Evolutionary conservation across 2,329 filamentous ascomycete genomes (phyloP).

Genomic region (Escovopsis sp.): DNA sequence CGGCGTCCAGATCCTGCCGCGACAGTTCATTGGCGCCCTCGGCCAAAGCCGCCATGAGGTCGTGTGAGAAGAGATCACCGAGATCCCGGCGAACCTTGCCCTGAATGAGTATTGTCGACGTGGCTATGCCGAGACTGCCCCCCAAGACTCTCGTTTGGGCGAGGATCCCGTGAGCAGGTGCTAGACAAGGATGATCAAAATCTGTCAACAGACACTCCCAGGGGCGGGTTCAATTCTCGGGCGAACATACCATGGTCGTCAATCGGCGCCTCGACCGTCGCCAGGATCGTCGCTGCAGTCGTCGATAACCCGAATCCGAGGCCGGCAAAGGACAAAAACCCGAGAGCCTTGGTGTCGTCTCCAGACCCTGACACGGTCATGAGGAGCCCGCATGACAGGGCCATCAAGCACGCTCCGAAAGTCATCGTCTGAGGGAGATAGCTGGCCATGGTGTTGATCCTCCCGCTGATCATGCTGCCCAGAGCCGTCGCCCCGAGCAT

Average conservation of each 20-base stretch:
- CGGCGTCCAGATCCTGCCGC: slow-evolving; percentile 13
- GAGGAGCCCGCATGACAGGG: slow-evolving; percentile 32
- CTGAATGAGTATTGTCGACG: slow-evolving; percentile 32
- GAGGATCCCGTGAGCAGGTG: slow-evolving; percentile 37
- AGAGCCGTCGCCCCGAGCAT: slow-evolving; percentile 35
- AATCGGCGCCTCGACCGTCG: slow-evolving; percentile 25
- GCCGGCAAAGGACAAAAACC: slow-evolving; percentile 36
- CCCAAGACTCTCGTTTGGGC: slow-evolving; percentile 37
- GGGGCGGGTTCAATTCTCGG: slow-evolving; percentile 6
- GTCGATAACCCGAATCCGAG: slow-evolving; percentile 37
- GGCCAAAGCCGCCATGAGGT: slow-evolving; percentile 15
- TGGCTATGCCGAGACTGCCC: slow-evolving; percentile 39
- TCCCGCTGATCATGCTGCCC: slow-evolving; percentile 28
- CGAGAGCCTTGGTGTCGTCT: slow-evolving; percentile 31
- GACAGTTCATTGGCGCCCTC: slow-evolving; percentile 12
- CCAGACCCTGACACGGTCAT: slow-evolving; percentile 18
- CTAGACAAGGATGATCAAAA: slow-evolving; percentile 14
- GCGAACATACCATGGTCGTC: slow-evolving; percentile 28
- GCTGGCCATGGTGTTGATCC: slow-evolving; percentile 27
- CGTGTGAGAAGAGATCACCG: slow-evolving; percentile 13
- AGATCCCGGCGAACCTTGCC: slow-evolving; percentile 16
- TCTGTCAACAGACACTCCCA: not conserved
- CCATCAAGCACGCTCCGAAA: slow-evolving; percentile 26
- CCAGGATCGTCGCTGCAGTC: slow-evolving; percentile 32
- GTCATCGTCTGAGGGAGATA: slow-evolving; percentile 29